Conservation (phyloP, 2,329 filamentous ascomycete species). For the Sclerotinia borealis region DNA sequence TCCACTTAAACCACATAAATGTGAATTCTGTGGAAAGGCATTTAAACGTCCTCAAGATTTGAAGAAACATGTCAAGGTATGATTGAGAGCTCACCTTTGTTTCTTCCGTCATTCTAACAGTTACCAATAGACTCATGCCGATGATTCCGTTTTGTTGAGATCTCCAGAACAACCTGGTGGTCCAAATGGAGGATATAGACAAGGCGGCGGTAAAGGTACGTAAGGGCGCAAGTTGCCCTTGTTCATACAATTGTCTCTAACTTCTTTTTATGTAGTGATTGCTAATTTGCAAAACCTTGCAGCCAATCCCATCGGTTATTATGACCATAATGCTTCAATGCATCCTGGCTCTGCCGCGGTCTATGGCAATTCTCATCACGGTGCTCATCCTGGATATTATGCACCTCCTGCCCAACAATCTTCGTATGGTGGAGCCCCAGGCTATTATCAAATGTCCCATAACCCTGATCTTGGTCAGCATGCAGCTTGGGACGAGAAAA, state of each 20-base stretch:
- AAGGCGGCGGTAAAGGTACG: slow-evolving; percentile 35
- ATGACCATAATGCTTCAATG: slow-evolving; percentile 58
- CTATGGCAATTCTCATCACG: slow-evolving; percentile 50
- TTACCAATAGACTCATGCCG: slow-evolving; percentile 68
- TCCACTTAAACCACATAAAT: slow-evolving; percentile 98
- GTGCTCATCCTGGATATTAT: slow-evolving; percentile 45
- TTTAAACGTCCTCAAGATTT: slow-evolving; percentile 99
- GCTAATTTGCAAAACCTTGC: slow-evolving; percentile 32
- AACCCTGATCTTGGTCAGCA: slow-evolving; percentile 63
- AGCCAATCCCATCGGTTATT: slow-evolving; percentile 41
- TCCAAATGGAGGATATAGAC: slow-evolving; percentile 44
- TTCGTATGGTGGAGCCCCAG: slow-evolving; percentile 53
- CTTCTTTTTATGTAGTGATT: slow-evolving; percentile 25
- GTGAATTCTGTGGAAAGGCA: slow-evolving; percentile 95
- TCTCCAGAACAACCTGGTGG: slow-evolving; percentile 31
- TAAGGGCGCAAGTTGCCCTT: slow-evolving; percentile 24
- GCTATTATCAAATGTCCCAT: slow-evolving; percentile 69
- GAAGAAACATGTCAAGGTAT: slow-evolving; percentile 95
- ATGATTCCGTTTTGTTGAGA: slow-evolving; percentile 70
- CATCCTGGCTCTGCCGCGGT: slow-evolving; percentile 43
- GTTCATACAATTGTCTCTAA: slow-evolving; percentile 26
- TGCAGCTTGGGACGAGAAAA: slow-evolving; percentile 62
- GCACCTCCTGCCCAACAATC: slow-evolving; percentile 41
- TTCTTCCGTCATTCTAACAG: neutral
- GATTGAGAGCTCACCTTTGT: slow-evolving; percentile 11